Evolutionary conservation across 768 basidiomycete species (phyloP).

Genomic region (Podaxis rugospora): DNA sequence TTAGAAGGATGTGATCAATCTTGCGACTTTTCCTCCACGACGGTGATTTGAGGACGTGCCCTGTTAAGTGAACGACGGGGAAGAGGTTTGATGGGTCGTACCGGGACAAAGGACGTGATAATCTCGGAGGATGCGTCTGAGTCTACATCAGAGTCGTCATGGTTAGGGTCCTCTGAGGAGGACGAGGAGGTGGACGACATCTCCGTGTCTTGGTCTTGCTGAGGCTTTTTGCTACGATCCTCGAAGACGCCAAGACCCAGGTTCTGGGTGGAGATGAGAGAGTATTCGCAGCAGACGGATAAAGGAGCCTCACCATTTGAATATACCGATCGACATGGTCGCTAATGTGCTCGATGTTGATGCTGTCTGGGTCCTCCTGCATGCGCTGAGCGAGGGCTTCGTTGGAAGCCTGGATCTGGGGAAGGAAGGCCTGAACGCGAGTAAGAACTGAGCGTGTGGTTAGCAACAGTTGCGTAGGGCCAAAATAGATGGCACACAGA

Average conservation of each 20-base stretch:
- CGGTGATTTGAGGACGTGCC: constrained; percentile 3
- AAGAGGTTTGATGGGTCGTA: constrained; percentile 42
- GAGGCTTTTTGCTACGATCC: constrained; percentile 22
- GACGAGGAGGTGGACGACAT: constrained; percentile 24
- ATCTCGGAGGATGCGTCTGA: constrained; percentile 32
- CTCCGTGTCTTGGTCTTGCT: constrained; percentile 23
- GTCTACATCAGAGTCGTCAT: constrained; percentile 29
- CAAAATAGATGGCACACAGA: constrained; percentile 26
- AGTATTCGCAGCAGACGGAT: background rate
- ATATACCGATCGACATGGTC: constrained; percentile 49
- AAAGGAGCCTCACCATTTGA: constrained; percentile 49
- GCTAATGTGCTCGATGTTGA: constrained; percentile 67
- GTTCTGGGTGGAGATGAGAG: constrained; percentile 34
- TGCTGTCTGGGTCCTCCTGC: constrained; percentile 45
- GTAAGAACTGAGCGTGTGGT: constrained; percentile 48
- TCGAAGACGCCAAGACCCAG: constrained; percentile 64
- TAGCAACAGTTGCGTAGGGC: background rate
- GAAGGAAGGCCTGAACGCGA: constrained; percentile 64
- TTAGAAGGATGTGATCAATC: background rate
- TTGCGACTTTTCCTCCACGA: constrained; percentile 8
- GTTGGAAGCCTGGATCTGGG: constrained; percentile 63
- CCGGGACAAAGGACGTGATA: constrained; percentile 35
- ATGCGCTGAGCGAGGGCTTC: constrained; percentile 42
- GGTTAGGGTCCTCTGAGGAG: constrained; percentile 21
- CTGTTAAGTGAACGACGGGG: constrained; percentile 30